These are phyloP conservation scores for Ascosphaera apis DNA, from an alignment of 2,329 filamentous ascomycete species.

Conservation along the genomic window DNA sequence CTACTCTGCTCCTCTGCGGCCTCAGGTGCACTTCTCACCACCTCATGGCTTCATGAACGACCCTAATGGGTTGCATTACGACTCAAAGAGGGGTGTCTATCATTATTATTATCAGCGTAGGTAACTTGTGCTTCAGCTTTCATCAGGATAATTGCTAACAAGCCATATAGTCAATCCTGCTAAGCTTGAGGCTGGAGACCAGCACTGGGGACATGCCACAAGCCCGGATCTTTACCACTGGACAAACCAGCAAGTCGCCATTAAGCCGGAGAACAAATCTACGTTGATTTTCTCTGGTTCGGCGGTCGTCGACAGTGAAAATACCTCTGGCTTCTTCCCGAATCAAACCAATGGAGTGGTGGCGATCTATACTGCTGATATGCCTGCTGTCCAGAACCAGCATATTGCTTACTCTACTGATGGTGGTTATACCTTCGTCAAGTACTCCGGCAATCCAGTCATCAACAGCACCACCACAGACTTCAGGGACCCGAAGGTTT, in stretches of 20 bases:
- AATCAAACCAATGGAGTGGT: slow-evolving; percentile 38
- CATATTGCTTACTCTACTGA: slow-evolving; percentile 39
- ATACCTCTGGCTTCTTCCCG: slow-evolving; percentile 43
- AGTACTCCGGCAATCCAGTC: slow-evolving; percentile 37
- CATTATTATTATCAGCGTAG: slow-evolving; percentile 43
- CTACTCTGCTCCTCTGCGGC: slow-evolving; percentile 9
- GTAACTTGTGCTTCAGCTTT: slow-evolving; percentile 1
- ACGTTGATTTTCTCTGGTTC: slow-evolving; percentile 31
- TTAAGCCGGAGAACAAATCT: slow-evolving; percentile 24
- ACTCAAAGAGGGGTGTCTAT: slow-evolving; percentile 29
- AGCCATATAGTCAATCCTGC: slow-evolving; percentile 24
- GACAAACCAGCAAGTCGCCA: slow-evolving; percentile 39
- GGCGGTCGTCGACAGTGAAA: slow-evolving; percentile 35
- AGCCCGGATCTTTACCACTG: slow-evolving; percentile 39
- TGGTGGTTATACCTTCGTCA: slow-evolving; percentile 36
- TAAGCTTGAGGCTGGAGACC: slow-evolving; percentile 28
- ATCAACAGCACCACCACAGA: slow-evolving; percentile 30
- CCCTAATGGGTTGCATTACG: slow-evolving; percentile 40
- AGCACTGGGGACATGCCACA: slow-evolving; percentile 46
- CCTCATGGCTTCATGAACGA: slow-evolving; percentile 26
- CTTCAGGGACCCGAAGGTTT: slow-evolving; percentile 40
- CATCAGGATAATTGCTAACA: neutral
- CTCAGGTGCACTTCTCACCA: slow-evolving; percentile 13
- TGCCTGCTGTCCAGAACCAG: slow-evolving; percentile 23
- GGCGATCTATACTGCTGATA: slow-evolving; percentile 30